These are phyloP conservation scores for Anthostomella pinea DNA, from an alignment of 2,329 filamentous ascomycete species.

Conservation along the genomic window DNA sequence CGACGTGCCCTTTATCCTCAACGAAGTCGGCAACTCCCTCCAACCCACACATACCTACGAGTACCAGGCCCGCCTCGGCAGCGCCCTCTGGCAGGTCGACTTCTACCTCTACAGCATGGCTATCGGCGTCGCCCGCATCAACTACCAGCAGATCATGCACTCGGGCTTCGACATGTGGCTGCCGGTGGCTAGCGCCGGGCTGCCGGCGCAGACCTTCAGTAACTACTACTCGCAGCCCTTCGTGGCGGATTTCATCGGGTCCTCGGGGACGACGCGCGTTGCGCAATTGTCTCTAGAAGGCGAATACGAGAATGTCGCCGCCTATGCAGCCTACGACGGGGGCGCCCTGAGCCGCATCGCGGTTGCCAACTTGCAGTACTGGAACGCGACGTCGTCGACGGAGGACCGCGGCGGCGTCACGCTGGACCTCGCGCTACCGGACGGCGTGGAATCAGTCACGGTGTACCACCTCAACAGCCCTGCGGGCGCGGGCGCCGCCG, in stretches of 20 bases:
- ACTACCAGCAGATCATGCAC: constrained; percentile 39
- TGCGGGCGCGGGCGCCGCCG: constrained; percentile 32
- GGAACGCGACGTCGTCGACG: constrained; percentile 32
- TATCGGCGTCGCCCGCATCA: constrained; percentile 34
- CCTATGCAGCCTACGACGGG: constrained; percentile 31
- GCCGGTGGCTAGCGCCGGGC: constrained; percentile 25
- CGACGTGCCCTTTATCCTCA: constrained; percentile 32
- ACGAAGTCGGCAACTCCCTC: constrained; percentile 37
- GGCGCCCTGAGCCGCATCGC: constrained; percentile 28
- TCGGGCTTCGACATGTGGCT: constrained; percentile 20
- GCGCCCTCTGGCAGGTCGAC: constrained; percentile 36
- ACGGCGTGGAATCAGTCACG: constrained; percentile 16
- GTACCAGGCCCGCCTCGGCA: constrained; percentile 35
- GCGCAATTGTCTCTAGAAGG: constrained; percentile 14
- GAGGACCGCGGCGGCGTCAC: constrained; percentile 20
- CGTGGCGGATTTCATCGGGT: constrained; percentile 35
- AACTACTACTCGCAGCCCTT: constrained; percentile 38
- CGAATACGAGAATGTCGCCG: constrained; percentile 20
- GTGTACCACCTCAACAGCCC: constrained; percentile 33
- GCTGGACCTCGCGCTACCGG: constrained; percentile 17
- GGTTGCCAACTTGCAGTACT: constrained; percentile 34
- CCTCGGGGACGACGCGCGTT: constrained; percentile 28
- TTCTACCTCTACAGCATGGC: constrained; percentile 35
- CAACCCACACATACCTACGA: constrained; percentile 29
- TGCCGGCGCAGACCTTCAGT: constrained; percentile 32